These are phyloP conservation scores for Coemansia guatemalensis DNA, from an alignment of 192 early-diverging fungal genomes.

Conservation along the genomic window DNA sequence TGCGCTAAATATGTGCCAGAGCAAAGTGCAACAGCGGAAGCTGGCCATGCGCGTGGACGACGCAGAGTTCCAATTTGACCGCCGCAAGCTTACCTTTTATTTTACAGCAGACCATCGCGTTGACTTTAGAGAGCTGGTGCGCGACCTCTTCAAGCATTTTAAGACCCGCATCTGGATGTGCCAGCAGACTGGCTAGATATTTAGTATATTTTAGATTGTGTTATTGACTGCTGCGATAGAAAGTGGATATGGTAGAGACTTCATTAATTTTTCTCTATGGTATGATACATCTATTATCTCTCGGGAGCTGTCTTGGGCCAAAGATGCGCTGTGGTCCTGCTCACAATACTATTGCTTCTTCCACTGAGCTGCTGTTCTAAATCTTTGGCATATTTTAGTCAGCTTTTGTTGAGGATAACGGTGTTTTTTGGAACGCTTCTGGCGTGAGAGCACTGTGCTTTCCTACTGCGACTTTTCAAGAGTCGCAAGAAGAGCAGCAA, in stretches of 20 bases:
- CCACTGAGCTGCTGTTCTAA: not conserved
- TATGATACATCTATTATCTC: too few relatives aligned
- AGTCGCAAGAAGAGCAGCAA: not conserved
- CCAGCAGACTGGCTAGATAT: slow-evolving; percentile 28
- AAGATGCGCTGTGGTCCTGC: too few relatives aligned
- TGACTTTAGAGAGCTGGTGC: slow-evolving; percentile 94
- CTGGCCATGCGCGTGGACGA: slow-evolving; percentile 95
- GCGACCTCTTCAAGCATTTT: slow-evolving; percentile 95
- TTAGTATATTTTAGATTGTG: not conserved
- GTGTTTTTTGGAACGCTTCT: too few relatives aligned
- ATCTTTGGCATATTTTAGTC: not conserved
- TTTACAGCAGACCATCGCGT: slow-evolving; percentile 92
- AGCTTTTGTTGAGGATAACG: not conserved
- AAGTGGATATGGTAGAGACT: too few relatives aligned
- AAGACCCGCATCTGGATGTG: slow-evolving; percentile 99
- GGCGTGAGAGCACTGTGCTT: too few relatives aligned
- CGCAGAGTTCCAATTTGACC: slow-evolving; percentile 98
- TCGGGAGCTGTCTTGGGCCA: too few relatives aligned
- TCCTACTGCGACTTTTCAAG: too few relatives aligned
- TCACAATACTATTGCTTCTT: too few relatives aligned
- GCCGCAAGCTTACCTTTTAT: slow-evolving; percentile 95
- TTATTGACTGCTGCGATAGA: not conserved
- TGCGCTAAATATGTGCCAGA: slow-evolving; percentile 83
- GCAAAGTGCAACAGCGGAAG: slow-evolving; percentile 85
- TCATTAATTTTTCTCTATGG: too few relatives aligned